A percentile compares a stretch with the other conserved stretches of the same genome.
Conservation (phyloP, 306 rosid genomes). For the Pachyrhizus erosus region DNA sequence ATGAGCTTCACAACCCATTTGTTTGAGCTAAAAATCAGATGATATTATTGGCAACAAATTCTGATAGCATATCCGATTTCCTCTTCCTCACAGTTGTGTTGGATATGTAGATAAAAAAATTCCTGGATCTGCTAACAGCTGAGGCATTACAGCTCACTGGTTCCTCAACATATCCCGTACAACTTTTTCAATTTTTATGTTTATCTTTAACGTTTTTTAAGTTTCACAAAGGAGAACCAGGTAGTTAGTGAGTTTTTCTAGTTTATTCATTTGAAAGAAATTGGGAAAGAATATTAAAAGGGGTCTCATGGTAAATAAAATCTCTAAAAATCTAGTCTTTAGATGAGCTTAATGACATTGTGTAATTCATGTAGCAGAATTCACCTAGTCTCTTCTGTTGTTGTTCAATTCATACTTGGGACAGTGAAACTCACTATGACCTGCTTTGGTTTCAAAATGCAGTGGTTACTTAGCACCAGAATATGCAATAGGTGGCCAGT, state of each 20-base stretch:
- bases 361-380: no score
- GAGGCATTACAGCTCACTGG: not conserved
- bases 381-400: no score
- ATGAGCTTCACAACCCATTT: no score
- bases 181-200: not conserved
- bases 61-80: not conserved
- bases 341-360: no score
- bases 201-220: not conserved
- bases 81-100: not conserved
- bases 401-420: slow-evolving; percentile 27
- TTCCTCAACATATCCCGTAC: not conserved
- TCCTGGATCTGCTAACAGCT: not conserved
- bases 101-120: not conserved
- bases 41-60: no score
- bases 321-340: no score
- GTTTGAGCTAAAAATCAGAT: no score
- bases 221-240: not conserved
- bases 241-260: not conserved
- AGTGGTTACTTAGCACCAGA: slow-evolving; percentile 99
- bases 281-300: no score
- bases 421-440: slow-evolving; percentile 11
- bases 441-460: slow-evolving; percentile 42
- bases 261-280: not conserved
- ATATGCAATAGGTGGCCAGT: slow-evolving; percentile 91
- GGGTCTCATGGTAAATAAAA: no score